Conservation (phyloP, 169 alveolate species). For the Plasmodium vivax region DNA sequence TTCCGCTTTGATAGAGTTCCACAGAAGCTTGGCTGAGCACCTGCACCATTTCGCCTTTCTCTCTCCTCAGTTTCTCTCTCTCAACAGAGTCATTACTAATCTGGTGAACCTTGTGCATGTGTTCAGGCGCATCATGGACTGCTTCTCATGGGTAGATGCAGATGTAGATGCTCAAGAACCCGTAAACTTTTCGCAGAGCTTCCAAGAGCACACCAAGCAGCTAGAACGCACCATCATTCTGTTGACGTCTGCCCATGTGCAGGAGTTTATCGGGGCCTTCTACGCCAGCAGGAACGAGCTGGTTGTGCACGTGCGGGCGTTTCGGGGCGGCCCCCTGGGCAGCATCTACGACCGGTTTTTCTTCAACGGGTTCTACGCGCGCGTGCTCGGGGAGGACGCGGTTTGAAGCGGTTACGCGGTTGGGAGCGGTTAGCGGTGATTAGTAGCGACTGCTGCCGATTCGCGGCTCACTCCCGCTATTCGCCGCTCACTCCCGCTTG, state of each 20-base stretch:
- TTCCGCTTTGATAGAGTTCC: slow-evolving; percentile 3
- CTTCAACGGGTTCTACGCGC: slow-evolving; percentile 24
- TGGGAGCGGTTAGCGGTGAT: not conserved
- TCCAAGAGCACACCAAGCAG: not conserved
- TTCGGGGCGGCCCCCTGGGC: not conserved
- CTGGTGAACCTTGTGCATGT: slow-evolving; percentile 7
- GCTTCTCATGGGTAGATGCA: not conserved
- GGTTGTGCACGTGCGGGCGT: not conserved
- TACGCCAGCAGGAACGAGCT: slow-evolving; percentile 15
- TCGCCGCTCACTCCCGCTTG: slow-evolving; percentile 24
- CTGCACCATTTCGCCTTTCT: slow-evolving; percentile 20
- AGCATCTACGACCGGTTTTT: slow-evolving; percentile 15
- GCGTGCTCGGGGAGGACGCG: not conserved
- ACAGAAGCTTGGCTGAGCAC: slow-evolving; percentile 7
- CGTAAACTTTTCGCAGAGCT: not conserved
- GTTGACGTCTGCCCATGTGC: slow-evolving; percentile 18
- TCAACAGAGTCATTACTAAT: not conserved
- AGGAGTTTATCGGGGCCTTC: slow-evolving; percentile 6
- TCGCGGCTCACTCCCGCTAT: too few species aligned
- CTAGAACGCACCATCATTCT: slow-evolving; percentile 12
- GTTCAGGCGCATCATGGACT: slow-evolving; percentile 7
- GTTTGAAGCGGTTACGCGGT: too few species aligned
- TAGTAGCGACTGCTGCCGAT: too few species aligned
- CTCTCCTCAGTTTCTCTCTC: not conserved
- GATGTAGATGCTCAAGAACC: not conserved